phyloP scores from a whole-genome alignment of 305 asterid genomes.

The Plantago lanceolata region DNA sequence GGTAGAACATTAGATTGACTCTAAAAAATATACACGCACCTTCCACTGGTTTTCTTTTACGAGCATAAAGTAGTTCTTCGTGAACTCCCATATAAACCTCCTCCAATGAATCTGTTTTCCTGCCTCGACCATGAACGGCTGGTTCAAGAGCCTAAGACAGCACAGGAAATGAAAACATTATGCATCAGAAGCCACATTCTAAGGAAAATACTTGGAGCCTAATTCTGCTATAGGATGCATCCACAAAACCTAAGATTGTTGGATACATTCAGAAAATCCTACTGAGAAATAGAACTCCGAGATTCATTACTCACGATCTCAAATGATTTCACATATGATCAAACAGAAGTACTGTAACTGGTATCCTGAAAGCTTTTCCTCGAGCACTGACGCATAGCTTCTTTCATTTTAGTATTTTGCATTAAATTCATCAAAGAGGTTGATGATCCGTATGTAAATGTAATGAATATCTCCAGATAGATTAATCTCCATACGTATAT shows the following conservation, averaged over 20 bases:
- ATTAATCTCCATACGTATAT: background rate
- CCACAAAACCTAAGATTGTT: background rate
- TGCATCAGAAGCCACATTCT: conserved; percentile 11
- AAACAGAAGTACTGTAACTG: background rate
- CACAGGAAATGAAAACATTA: conserved; percentile 15
- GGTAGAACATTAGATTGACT: conserved; percentile 13
- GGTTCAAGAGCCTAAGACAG: conserved; percentile 69
- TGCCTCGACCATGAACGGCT: conserved; percentile 84
- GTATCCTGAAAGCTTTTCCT: background rate
- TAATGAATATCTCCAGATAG: too few species aligned
- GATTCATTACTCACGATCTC: background rate
- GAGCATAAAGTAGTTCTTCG: conserved; percentile 80
- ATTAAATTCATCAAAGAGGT: background rate
- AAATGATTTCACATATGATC: background rate
- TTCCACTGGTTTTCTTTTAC: conserved; percentile 76
- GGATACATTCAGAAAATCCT: background rate
- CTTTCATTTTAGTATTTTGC: background rate
- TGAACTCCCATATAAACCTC: conserved; percentile 85
- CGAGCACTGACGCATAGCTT: background rate
- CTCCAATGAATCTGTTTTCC: conserved; percentile 74
- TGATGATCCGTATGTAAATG: background rate
- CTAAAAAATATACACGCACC: conserved; percentile 38
- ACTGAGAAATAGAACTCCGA: too few species aligned
- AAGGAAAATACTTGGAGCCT: background rate
- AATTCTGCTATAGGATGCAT: conserved; percentile 14